Evolutionary conservation across 805 yeast species (phyloP).

Genomic region (Metschnikowia bowlesiae): DNA sequence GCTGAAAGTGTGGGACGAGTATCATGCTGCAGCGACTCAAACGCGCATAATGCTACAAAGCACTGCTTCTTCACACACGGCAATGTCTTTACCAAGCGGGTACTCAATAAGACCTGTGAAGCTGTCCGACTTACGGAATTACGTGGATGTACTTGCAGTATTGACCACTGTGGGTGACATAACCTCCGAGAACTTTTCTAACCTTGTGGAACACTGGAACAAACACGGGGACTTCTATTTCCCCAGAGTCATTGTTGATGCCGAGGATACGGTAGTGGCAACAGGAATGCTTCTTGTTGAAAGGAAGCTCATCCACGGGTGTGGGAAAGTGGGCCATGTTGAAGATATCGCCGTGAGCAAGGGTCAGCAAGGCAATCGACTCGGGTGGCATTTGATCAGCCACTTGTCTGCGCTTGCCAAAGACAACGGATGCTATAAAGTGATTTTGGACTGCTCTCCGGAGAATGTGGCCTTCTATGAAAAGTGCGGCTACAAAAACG

Average conservation of each 20-base stretch:
- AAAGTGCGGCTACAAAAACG: conserved; percentile 71
- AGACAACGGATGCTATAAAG: conserved; percentile 72
- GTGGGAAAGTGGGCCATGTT: conserved; percentile 87
- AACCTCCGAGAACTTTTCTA: conserved; percentile 43
- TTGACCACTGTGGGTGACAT: conserved; percentile 84
- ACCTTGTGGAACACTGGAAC: conserved; percentile 57
- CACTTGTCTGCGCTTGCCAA: conserved; percentile 58
- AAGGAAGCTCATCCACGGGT: conserved; percentile 73
- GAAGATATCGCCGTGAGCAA: conserved; percentile 85
- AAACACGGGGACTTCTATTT: conserved; percentile 50
- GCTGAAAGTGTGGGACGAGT: not conserved
- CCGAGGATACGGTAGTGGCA: conserved; percentile 58
- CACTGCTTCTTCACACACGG: not conserved
- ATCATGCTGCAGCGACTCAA: not conserved
- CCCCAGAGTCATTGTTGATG: conserved; percentile 63
- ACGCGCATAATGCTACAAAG: not conserved
- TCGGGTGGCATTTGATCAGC: conserved; percentile 67
- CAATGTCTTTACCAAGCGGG: conserved; percentile 51
- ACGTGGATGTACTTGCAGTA: conserved; percentile 56
- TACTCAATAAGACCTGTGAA: conserved; percentile 60
- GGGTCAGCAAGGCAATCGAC: conserved; percentile 74
- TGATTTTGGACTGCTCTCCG: conserved; percentile 84
- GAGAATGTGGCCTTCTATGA: conserved; percentile 80
- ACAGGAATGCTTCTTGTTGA: conserved; percentile 81
- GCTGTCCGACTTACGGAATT: conserved; percentile 54